Base-by-base conservation (phyloP, 2,329 filamentous ascomycete genomes). In the Cytospora leucostoma region DNA sequence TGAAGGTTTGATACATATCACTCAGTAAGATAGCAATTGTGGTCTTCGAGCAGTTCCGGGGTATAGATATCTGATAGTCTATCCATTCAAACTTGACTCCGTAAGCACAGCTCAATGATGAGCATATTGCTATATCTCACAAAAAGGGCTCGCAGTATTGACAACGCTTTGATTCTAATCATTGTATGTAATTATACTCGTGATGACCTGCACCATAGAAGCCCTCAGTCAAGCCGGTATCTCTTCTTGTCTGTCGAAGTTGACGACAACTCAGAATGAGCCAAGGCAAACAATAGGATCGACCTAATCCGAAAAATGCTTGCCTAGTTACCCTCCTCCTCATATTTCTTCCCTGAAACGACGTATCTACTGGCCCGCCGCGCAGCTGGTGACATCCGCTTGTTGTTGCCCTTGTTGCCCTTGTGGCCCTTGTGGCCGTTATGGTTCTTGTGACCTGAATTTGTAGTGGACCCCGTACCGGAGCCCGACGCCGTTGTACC, bases 291-390 rank as follows among this genome's bases (percentile, higher is more conserved):
- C 37, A 49, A 0, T 4, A 19, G 3, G 38, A 15, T 11, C 37
- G 7, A 8, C 1, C 19, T 51, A 7, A 6, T 19, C 40, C 35
- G 17, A 6, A 21, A 1, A 32, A 1, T 11, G 2, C 4, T 12
- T n/a, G 10, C n/a, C 21, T 58, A 62, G 34, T 62, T 35, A 11
- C 51, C 54, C 2, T 40, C 54, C 4, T 38, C 32, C 33, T 19
- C 4, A 37, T 40, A 62, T 27, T 62, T 54, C n/a, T 15, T 21
- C 35, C 60, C 60, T 8, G 56, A 32, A n/a, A 50, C 54, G 27
- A 62, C 34, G 8, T 52, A 58, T 13, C 54, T 58, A 44, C 37
- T 62, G 27, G 44, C 53, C 53, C 60, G 49, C 34, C 53, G 40
- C 38, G 38, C 52, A 3, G 10, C 3, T 6, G 53, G 52, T 50